Base-by-base conservation (phyloP, 2,329 filamentous ascomycete species). In the Proliferodiscus dingleyae region DNA sequence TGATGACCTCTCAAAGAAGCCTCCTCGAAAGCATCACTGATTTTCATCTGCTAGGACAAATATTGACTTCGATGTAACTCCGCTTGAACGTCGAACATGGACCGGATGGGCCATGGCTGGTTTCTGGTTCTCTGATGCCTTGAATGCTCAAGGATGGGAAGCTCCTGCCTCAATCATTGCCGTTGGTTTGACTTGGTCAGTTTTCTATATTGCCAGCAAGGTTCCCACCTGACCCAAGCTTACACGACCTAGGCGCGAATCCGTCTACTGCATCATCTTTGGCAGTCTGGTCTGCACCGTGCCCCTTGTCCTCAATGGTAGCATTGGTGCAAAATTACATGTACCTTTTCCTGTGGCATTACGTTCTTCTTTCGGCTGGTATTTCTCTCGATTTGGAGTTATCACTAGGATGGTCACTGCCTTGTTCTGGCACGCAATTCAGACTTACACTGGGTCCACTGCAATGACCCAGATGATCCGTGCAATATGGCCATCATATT, bases 251-350 rank as follows among this genome's bases (percentile, higher is more conserved):
- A 52, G 51, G 41, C 52, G 57, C 22, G 57, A 59, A 42, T 49
- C 55, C 2, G 47, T 59, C 18, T 51, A 55, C 36, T 59, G 57
- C 44, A 79, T 77, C 47, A 70, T 78, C 43, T 75, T 83, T 11
- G 81, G 83, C 34, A 72, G 75, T 18, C 79, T 78, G 50, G 77
- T 80, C 22, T 57, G 54, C 40, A 74, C 77, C 11, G 70, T 80
- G 1, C 66, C 70, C 15, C 64, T 72, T 47, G 68, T 71, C 5
- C 61, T 72, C 15, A 71, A 73, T 56, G 70, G 70, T n/a, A 65
- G 67, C 18, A 66, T 71, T 24, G 70, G 71, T n/a, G 66, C 69
- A 19, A 66, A 66, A 43, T 60, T 72, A 22, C 70, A 73, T 46
- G 60, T 72, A 5, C 70, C 70, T 4, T 74, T 72, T 51, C 67